Evolutionary conservation across 495 filamentous ascomycete genomes (phyloP).

Genomic region (Neurospora tetraspora): DNA sequence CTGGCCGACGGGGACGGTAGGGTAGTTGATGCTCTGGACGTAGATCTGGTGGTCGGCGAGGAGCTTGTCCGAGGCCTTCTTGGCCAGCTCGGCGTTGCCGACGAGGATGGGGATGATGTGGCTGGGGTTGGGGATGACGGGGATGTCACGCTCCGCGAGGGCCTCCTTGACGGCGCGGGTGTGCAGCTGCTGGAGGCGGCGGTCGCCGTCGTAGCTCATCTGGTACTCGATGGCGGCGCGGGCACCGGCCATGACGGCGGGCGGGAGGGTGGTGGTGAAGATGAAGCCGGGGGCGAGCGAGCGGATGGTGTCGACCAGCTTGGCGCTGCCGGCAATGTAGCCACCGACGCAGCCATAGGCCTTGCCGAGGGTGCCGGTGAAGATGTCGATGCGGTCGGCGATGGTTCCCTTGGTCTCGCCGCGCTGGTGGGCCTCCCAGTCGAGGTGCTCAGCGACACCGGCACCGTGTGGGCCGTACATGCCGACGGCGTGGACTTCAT

Average conservation of each 20-base stretch:
- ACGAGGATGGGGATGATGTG: conserved; percentile 94
- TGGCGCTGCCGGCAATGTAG: conserved; percentile 85
- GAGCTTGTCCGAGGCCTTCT: conserved; percentile 78
- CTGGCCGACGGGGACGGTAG: conserved; percentile 91
- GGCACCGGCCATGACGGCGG: conserved; percentile 94
- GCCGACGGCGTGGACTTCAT: conserved; percentile 96
- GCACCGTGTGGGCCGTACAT: conserved; percentile 98
- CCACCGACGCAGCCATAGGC: conserved; percentile 96
- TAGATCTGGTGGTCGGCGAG: conserved; percentile 86
- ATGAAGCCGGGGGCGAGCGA: conserved; percentile 97
- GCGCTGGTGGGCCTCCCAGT: conserved; percentile 68
- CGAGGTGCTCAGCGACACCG: conserved; percentile 93
- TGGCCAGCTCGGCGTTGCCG: conserved; percentile 88
- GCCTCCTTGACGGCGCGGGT: conserved; percentile 83
- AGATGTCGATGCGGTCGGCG: conserved; percentile 94
- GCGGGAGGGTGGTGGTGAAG: conserved; percentile 94
- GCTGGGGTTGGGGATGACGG: conserved; percentile 95
- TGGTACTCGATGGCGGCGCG: conserved; percentile 90
- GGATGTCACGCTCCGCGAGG: conserved; percentile 68
- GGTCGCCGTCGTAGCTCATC: conserved; percentile 66
- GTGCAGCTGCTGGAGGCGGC: conserved; percentile 87
- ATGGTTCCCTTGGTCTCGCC: conserved; percentile 71
- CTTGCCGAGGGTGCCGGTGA: conserved; percentile 93
- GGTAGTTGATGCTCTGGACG: conserved; percentile 98
- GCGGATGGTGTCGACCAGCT: conserved; percentile 88